Percentiles rank a stretch among this genome's conserved stretches.
phyloP scores from a whole-genome alignment of 2,329 filamentous ascomycete genomes.

The Aspergillus glaucus region DNA sequence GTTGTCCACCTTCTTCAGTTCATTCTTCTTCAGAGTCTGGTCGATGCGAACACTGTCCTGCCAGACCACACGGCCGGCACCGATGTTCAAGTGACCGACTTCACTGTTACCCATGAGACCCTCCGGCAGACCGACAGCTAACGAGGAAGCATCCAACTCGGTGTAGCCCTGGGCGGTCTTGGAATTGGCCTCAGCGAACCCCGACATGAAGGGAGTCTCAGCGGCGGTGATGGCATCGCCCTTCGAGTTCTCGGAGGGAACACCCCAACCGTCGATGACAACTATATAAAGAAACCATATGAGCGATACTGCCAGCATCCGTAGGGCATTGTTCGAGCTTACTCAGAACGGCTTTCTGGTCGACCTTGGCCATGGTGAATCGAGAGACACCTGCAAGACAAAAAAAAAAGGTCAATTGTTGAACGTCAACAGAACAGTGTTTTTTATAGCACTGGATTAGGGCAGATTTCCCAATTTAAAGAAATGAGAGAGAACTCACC shows the following conservation, averaged over 20 bases:
- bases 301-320: not conserved
- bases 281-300: conserved; percentile 49
- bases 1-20: conserved; percentile 68
- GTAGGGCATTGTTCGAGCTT: conserved; percentile 24
- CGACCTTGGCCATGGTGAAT: conserved; percentile 57
- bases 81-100: conserved; percentile 97
- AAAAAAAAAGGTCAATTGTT: conserved; percentile 14
- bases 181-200: conserved; percentile 60
- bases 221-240: conserved; percentile 95
- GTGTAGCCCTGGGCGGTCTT: conserved; percentile 78
- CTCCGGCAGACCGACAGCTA: conserved; percentile 91
- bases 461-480: not conserved
- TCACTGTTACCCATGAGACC: conserved; percentile 99
- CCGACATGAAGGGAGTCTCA: conserved; percentile 91
- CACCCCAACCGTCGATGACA: conserved; percentile 99
- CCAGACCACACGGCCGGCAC: conserved; percentile 95
- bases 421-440: conserved; percentile 1
- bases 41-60: conserved; percentile 97
- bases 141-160: conserved; percentile 89
- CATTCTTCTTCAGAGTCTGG: conserved; percentile 77
- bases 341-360: conserved; percentile 66
- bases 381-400: conserved; percentile 12
- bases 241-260: conserved; percentile 73
- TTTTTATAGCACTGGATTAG: too few species aligned
- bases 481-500: conserved; percentile 5